phyloP scores from a whole-genome alignment of 345 rosid species.

The Eucalyptus decipiens region DNA sequence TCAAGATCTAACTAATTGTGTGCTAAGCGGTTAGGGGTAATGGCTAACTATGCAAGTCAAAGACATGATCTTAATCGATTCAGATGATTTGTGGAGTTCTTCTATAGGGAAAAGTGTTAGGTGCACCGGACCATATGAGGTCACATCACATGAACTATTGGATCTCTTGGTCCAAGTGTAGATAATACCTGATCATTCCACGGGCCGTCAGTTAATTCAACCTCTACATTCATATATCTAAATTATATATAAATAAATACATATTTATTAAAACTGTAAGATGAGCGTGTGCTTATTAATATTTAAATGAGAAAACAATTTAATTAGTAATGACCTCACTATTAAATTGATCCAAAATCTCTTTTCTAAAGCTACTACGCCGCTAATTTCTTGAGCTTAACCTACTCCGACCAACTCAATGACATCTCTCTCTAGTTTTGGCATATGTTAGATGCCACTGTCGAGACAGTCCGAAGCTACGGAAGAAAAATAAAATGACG shows the following conservation, averaged over 20 bases:
- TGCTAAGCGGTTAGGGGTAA: neutral
- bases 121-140: neutral
- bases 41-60: neutral
- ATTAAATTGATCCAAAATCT: neutral
- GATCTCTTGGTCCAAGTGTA: neutral
- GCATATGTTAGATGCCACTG: neutral
- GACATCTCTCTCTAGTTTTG: neutral
- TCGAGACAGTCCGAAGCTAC: neutral
- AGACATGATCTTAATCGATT: neutral
- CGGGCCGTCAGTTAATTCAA: neutral
- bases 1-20: neutral
- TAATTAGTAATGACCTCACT: neutral
- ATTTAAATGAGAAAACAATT: neutral
- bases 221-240: neutral
- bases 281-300: neutral
- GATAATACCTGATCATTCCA: fast-evolving
- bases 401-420: neutral
- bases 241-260: too few relatives aligned
- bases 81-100: neutral
- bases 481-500: neutral
- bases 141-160: neutral
- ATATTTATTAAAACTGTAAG: neutral
- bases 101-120: neutral
- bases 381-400: neutral
- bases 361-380: neutral